phyloP scores from a whole-genome alignment of 2,329 filamentous ascomycete species.

The Akanthomyces muscarius region DNA sequence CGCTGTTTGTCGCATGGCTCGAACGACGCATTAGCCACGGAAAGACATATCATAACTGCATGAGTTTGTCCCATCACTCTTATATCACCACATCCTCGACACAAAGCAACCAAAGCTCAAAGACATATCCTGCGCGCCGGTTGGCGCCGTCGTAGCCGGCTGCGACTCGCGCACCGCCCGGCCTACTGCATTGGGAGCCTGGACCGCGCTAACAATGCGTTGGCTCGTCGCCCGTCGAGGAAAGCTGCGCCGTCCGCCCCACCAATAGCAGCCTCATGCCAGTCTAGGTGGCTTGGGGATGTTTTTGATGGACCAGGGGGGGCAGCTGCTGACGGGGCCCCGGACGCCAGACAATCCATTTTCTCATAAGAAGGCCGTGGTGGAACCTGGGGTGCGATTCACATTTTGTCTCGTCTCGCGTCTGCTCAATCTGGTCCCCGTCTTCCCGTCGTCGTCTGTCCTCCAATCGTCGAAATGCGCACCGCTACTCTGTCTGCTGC shows the following conservation, averaged over 20 bases:
- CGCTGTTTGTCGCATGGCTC: neutral
- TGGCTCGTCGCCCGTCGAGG: neutral
- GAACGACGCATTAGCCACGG: neutral
- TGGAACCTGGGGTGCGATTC: neutral
- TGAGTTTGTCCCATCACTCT: neutral
- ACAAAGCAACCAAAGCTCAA: neutral
- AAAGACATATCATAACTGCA: neutral
- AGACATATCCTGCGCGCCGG: neutral
- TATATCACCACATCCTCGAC: neutral
- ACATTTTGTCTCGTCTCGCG: neutral
- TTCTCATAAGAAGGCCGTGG: constrained; percentile 8
- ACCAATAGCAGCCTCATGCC: constrained; percentile 10
- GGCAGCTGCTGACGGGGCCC: neutral
- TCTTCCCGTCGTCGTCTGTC: neutral
- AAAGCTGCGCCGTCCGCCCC: neutral
- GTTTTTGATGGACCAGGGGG: neutral
- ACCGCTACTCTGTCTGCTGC: constrained; percentile 11
- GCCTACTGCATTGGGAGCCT: neutral
- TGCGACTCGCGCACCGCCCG: neutral
- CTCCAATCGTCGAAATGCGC: constrained; percentile 7
- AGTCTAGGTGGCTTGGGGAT: neutral
- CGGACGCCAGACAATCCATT: neutral
- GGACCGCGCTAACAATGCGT: neutral
- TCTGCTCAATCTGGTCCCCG: neutral
- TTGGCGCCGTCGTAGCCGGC: neutral